Evolutionary conservation across 495 filamentous ascomycete species (phyloP), one percentile per base, ranked within the genome.

Genomic region (Cercophora scortea): DNA sequence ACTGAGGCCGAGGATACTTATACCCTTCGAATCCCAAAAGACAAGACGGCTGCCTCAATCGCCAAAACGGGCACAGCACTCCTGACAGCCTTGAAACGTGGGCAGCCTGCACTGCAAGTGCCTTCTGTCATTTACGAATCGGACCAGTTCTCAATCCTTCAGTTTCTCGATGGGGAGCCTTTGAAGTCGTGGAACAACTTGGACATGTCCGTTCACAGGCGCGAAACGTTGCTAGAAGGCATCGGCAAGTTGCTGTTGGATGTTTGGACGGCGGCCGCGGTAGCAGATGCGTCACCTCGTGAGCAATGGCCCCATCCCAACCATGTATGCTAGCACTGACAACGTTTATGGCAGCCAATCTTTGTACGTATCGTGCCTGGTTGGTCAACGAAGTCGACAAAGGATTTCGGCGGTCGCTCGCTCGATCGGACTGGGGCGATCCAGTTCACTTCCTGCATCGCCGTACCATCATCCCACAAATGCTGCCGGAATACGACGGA

Each of bases 41-140:
- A 45, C 43, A 45, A 45, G 43, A 45, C 43, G 43, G 43, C 43
- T 45, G 43, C 43, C 43, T 45, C 43, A 32, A 45, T 45, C 43
- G 43, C 43, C 19, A 45, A 45, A 45, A 45, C 43, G 43, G 43
- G 43, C 43, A 45, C 43, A 45, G 43, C 32, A 45, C 43, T 45
- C 43, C 43, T 45, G 43, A 45, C 43, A 45, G 43, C 43, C 43
- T 17, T 45, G 43, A 45, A 45, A 45, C 43, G 43, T 45, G 43
- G 43, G 43, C 43, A 45, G 43, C 43, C 43, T 45, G 32, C 43
- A 45, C 43, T 45, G 19, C 43, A 45, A 45, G 19, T 45, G 19
- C 43, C 43, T 45, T 45, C 43, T 45, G n/a, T 45, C 43, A 45
- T 45, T 45, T 45, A 45, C 43, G 43, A 45, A 45, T 45, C 43